phyloP scores from a whole-genome alignment of 73 alveolate species.

The Uronychia setigera region DNA sequence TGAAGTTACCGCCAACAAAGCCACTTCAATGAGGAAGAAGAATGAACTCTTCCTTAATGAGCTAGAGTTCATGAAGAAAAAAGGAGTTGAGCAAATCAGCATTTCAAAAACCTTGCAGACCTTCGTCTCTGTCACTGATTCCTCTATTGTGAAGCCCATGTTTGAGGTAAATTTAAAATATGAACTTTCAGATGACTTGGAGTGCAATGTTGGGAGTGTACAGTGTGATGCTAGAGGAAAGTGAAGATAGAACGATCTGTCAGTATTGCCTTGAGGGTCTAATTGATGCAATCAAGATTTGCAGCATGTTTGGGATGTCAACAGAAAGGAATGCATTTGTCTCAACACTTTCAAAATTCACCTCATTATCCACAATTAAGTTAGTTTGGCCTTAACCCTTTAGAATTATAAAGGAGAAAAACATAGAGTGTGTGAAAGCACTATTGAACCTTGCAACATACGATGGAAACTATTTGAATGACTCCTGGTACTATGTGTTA shows the following conservation, averaged over 20 bases:
- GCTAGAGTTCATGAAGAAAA: conserved; percentile 82
- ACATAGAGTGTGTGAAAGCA: conserved; percentile 70
- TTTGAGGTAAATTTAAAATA: conserved; percentile 32
- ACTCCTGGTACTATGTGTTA: conserved; percentile 74
- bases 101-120: conserved; percentile 25
- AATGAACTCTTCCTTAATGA: conserved; percentile 79
- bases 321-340: conserved; percentile 83
- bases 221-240: conserved; percentile 78
- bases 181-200: conserved; percentile 50
- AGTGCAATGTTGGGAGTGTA: conserved; percentile 84
- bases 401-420: conserved; percentile 60
- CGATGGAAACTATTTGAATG: conserved; percentile 71
- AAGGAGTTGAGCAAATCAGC: conserved; percentile 74
- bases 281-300: conserved; percentile 63
- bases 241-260: conserved; percentile 59
- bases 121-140: conserved; percentile 44
- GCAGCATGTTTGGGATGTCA: conserved; percentile 69
- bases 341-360: conserved; percentile 71
- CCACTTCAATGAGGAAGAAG: conserved; percentile 76
- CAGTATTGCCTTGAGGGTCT: conserved; percentile 79
- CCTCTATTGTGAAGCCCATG: conserved; percentile 64
- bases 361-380: conserved; percentile 40
- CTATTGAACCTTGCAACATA: conserved; percentile 65
- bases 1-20: conserved; percentile 72
- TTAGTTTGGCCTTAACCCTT: background rate